Evolutionary conservation across 23 red algal genomes (phyloP).

Genomic region (Gracilaria domingensis): DNA sequence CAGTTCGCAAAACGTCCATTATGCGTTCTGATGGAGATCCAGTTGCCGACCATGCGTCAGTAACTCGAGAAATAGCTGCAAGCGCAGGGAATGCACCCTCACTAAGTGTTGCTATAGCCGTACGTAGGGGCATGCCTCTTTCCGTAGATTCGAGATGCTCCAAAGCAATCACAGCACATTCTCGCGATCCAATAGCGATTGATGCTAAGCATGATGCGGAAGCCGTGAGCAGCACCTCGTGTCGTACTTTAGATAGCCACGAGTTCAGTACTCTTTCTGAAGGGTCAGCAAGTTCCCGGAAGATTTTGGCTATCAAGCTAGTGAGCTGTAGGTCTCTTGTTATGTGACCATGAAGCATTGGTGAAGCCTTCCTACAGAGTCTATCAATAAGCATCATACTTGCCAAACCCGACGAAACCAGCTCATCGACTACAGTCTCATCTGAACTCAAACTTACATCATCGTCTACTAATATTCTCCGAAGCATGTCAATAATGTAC

Average conservation of each 20-base stretch:
- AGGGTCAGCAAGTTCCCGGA: conserved; percentile 48
- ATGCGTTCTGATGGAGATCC: conserved; percentile 36
- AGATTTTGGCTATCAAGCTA: conserved; percentile 38
- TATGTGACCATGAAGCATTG: conserved; percentile 24
- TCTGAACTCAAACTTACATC: conserved; percentile 38
- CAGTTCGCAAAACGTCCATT: conserved; percentile 31
- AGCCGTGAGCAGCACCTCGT: conserved; percentile 57
- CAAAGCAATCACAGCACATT: conserved; percentile 43
- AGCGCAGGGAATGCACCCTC: conserved; percentile 52
- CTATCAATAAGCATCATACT: conserved; percentile 52
- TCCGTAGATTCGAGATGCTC: conserved; percentile 42
- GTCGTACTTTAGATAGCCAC: conserved; percentile 50
- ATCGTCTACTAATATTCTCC: conserved; percentile 42
- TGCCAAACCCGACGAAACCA: conserved; percentile 29
- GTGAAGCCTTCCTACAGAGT: conserved; percentile 36
- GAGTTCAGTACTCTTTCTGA: conserved; percentile 41
- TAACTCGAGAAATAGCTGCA: conserved; percentile 56
- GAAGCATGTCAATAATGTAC: conserved; percentile 49
- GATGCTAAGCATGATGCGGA: conserved; percentile 62
- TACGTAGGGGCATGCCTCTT: conserved; percentile 40
- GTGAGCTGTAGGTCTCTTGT: conserved; percentile 5
- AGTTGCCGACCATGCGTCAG: conserved; percentile 32
- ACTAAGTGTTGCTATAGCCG: conserved; percentile 43
- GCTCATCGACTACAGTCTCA: conserved; percentile 44
- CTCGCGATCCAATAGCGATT: conserved; percentile 28